phyloP scores from a whole-genome alignment of 768 basidiomycete genomes.

The Amanita exitialis region DNA sequence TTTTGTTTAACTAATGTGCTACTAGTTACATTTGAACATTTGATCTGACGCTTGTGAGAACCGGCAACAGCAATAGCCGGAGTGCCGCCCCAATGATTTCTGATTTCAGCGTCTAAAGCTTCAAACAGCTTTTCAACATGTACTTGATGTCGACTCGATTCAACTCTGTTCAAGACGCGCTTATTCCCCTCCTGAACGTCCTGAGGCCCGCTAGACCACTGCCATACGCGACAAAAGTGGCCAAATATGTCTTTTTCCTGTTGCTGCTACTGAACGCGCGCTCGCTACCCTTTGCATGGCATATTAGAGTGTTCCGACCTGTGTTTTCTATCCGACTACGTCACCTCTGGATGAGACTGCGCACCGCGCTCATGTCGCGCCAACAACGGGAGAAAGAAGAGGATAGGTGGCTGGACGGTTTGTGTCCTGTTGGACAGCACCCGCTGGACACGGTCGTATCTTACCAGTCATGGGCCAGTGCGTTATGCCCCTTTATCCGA shows the following conservation, averaged over 20 bases:
- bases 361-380: slow-evolving; percentile 27
- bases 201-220: neutral
- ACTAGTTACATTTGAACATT: no score
- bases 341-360: slow-evolving; percentile 21
- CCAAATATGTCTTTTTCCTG: slow-evolving; percentile 33
- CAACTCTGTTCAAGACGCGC: no score
- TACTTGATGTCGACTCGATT: neutral
- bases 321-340: slow-evolving; percentile 25
- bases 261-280: slow-evolving; percentile 49
- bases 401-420: slow-evolving; percentile 33
- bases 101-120: neutral
- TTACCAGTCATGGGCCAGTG: slow-evolving; percentile 48
- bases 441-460: slow-evolving; percentile 38
- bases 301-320: slow-evolving; percentile 46
- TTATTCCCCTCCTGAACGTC: neutral
- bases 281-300: slow-evolving; percentile 61
- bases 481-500: slow-evolving; percentile 17
- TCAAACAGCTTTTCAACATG: neutral
- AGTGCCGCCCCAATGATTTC: neutral
- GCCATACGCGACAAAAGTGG: slow-evolving; percentile 7
- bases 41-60: neutral
- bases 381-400: slow-evolving; percentile 21
- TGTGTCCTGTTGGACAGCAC: slow-evolving; percentile 43
- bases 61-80: neutral
- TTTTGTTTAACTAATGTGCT: no score